Base-by-base conservation (phyloP, 225 moss, liverwort and hornwort species). In the Marchantia polymorpha region DNA sequence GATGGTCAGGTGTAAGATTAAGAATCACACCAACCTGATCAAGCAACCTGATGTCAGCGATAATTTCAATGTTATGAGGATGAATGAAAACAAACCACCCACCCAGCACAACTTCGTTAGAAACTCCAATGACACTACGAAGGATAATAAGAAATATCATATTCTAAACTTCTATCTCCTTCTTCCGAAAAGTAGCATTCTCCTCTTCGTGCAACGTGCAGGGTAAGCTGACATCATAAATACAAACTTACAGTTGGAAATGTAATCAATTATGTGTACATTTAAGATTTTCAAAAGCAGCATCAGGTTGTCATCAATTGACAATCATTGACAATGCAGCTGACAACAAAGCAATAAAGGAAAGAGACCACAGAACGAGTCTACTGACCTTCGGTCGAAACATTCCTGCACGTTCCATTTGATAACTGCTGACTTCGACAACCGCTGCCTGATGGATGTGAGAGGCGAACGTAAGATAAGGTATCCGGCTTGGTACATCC, bases 371-470 rank as follows among this genome's bases (percentile, higher is more conserved):
- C 20, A 66, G 49, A 10, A 15, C 2, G 0, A 7, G 22, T 50
- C 27, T 64, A 82, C 66, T 54, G 26, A 97, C 96, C 89, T 93
- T 93, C 6, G 97, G 97, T 76, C 67, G 91, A 83, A 99, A 92
- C 29, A 80, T 83, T 51, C 93, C 95, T 60, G 95, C 91, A 17
- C 93, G 92, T 72, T 99, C 97, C 90, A 99, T 74, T 58, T 99
- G 97, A 79, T 95, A 99, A 83, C 97, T 99, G 90, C 97, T 99
- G 72, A 91, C 94, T 89, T 99, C 97, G 77, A 99, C 91, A 71
- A 95, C 92, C 82, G 92, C 97, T 88, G 90, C 93, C 96, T 96
- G 92, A 78, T 80, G 65, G 74, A 69, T 46, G 27, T 74, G 51
- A 74, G 73, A 23, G 50, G 29, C 29, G 15, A 10, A 74, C 25